These are phyloP conservation scores for Parastagonospora avenae DNA, from an alignment of 2,329 filamentous ascomycete genomes.

Conservation along the genomic window DNA sequence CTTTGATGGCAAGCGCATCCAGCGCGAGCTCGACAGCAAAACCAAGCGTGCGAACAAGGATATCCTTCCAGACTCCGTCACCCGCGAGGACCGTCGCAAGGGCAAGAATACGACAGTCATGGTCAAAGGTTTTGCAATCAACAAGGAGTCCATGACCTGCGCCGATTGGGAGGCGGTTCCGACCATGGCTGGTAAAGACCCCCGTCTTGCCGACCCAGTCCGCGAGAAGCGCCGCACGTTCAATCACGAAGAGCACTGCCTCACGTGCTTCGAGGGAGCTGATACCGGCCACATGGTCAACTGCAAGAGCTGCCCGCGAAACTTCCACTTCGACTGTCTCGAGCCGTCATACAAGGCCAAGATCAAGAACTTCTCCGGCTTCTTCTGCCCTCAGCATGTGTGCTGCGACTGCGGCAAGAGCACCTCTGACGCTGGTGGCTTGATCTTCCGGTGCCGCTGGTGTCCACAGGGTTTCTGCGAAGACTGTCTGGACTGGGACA, in stretches of 20 bases:
- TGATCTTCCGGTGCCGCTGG: conserved; percentile 60
- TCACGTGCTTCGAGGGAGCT: conserved; percentile 52
- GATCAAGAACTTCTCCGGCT: conserved; percentile 51
- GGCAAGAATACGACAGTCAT: conserved; percentile 65
- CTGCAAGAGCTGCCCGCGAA: conserved; percentile 60
- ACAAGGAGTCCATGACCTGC: conserved; percentile 61
- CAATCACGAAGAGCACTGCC: conserved; percentile 58
- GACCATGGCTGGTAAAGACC: conserved; percentile 61
- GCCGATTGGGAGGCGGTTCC: conserved; percentile 63
- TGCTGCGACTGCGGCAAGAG: conserved; percentile 60
- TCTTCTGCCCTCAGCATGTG: conserved; percentile 62
- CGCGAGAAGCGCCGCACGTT: conserved; percentile 56
- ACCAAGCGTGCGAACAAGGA: conserved; percentile 32
- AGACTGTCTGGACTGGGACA: conserved; percentile 62
- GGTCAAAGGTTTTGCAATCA: conserved; percentile 61
- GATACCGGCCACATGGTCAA: conserved; percentile 54
- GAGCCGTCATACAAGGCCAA: conserved; percentile 48
- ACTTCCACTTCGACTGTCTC: conserved; percentile 60
- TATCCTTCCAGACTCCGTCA: conserved; percentile 47
- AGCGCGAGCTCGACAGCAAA: conserved; percentile 44
- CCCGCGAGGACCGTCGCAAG: conserved; percentile 56
- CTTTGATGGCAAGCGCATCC: conserved; percentile 61
- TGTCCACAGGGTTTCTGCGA: conserved; percentile 64
- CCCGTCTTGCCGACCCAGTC: conserved; percentile 55
- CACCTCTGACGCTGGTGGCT: conserved; percentile 55